phyloP scores from a whole-genome alignment of 805 yeast genomes.

The Kazachstania viticola region DNA sequence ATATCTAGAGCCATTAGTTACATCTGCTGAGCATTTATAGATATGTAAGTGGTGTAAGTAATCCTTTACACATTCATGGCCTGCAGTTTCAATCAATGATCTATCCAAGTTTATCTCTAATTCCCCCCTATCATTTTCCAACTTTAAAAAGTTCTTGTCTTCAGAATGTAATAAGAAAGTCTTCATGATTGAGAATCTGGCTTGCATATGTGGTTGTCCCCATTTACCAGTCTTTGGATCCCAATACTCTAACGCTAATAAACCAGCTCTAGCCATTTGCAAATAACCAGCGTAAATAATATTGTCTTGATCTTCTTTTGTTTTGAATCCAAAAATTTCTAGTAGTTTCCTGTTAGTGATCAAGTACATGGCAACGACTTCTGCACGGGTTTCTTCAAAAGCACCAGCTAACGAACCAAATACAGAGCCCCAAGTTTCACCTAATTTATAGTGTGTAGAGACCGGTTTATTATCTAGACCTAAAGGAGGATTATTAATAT shows the following conservation, averaged over 20 bases:
- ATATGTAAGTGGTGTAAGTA: slow-evolving; percentile 64
- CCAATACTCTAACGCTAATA: slow-evolving; percentile 75
- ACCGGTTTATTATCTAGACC: slow-evolving; percentile 53
- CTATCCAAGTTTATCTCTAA: slow-evolving; percentile 49
- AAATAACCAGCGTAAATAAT: slow-evolving; percentile 58
- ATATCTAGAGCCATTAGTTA: slow-evolving; percentile 47
- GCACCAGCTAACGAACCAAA: slow-evolving; percentile 79
- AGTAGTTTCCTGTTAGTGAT: slow-evolving; percentile 57
- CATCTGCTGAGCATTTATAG: slow-evolving; percentile 70
- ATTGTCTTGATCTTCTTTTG: slow-evolving; percentile 47
- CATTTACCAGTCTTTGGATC: slow-evolving; percentile 72
- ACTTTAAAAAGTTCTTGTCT: slow-evolving; percentile 43
- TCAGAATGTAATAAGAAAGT: slow-evolving; percentile 47
- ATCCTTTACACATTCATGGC: slow-evolving; percentile 62
- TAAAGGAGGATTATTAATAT: slow-evolving; percentile 47
- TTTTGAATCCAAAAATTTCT: slow-evolving; percentile 58
- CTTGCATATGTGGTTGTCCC: slow-evolving; percentile 96
- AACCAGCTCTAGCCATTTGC: slow-evolving; percentile 82
- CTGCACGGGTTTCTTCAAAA: slow-evolving; percentile 90
- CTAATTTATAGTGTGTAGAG: slow-evolving; percentile 58
- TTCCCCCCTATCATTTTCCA: slow-evolving; percentile 43
- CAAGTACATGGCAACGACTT: slow-evolving; percentile 74
- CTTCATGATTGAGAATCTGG: slow-evolving; percentile 76
- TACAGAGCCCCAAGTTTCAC: slow-evolving; percentile 84
- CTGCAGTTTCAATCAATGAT: slow-evolving; percentile 51